Evolutionary conservation across 495 filamentous ascomycete species (phyloP).

Genomic region (Chaetomidium leptoderma): DNA sequence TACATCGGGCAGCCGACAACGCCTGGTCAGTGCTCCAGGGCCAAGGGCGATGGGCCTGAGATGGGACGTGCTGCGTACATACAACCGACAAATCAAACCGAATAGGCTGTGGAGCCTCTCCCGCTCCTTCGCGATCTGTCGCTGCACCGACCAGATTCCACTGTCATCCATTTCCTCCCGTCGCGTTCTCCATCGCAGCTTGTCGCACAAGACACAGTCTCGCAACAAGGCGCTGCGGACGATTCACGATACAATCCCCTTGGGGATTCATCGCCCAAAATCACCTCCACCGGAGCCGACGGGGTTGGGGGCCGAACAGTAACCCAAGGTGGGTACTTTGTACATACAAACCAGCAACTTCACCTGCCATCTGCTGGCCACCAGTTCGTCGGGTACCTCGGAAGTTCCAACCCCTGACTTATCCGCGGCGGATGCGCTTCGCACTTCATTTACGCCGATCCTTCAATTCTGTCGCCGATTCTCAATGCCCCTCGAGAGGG

Average conservation of each 20-base stretch:
- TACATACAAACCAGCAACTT: not conserved
- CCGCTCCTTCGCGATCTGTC: not conserved
- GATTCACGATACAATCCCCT: no score
- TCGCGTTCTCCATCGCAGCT: not conserved
- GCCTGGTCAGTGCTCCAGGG: conserved; percentile 1
- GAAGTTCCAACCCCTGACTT: not conserved
- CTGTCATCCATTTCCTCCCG: not conserved
- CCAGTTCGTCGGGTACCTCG: not conserved
- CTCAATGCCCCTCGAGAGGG: no score
- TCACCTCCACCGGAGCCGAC: not conserved
- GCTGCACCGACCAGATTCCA: not conserved
- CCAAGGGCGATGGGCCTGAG: not conserved
- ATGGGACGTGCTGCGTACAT: no score
- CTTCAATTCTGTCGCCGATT: no score
- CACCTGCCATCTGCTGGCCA: not conserved
- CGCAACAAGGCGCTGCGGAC: not conserved
- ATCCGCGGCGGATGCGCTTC: not conserved
- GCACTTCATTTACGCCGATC: not conserved
- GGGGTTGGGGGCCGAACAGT: not conserved
- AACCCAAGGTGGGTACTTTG: not conserved
- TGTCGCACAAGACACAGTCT: not conserved
- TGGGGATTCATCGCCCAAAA: not conserved
- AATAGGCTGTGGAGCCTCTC: not conserved
- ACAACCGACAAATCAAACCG: not conserved
- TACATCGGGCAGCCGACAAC: not conserved